Base-by-base conservation (phyloP, 2,329 filamentous ascomycete genomes). In the Phaeomoniella chlamydospora region DNA sequence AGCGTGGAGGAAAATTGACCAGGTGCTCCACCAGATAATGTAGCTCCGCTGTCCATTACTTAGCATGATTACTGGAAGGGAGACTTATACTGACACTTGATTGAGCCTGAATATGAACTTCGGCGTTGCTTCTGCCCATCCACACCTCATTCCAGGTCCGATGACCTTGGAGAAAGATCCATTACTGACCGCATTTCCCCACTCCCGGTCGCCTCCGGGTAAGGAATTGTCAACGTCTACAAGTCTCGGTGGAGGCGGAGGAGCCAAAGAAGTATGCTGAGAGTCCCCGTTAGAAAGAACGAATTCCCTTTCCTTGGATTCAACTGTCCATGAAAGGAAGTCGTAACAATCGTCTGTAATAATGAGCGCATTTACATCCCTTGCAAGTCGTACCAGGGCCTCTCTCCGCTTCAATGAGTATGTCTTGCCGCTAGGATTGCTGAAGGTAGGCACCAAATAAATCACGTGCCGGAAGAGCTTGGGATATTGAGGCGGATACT, bases 241-340 rank as follows among this genome's bases (percentile, higher is more conserved):
- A 3, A 40, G 36, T 18, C 39, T 17, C 2, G 39, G 34, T 12
- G 34, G 38, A 9, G 31, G 29, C 3, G 37, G 57, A 43, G 5
- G 59, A 47, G 51, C 90, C 83, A 52, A 90, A 90, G 12, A 90
- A 81, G 51, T 90, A 84, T 57, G 90, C 84, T 37, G 69, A 69
- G 30, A 88, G 33, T 38, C 29, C 22, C 10, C 22, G 22, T 13
- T 29, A 29, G 13, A 10, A 10, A 29, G 30, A 13, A 17, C 9
- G 30, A 17, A 9, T 32, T 9, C 12, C n/a, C n/a, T 6, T 15
- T 6, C n/a, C 6, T 17, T 14, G 66, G 38, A 88, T 54, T 13
- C 90, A 67, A 3, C 79, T 13, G 59, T 62, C 38, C 38, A 40
- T 13, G 19, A 18, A 9, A 39, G 17, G 14, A 39, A 18, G 19